A percentile compares a stretch with the other conserved stretches of the same genome.
Evolutionary conservation across 352 stramenopile genomes (phyloP).

Genomic region (Phytophthora ohioensis): DNA sequence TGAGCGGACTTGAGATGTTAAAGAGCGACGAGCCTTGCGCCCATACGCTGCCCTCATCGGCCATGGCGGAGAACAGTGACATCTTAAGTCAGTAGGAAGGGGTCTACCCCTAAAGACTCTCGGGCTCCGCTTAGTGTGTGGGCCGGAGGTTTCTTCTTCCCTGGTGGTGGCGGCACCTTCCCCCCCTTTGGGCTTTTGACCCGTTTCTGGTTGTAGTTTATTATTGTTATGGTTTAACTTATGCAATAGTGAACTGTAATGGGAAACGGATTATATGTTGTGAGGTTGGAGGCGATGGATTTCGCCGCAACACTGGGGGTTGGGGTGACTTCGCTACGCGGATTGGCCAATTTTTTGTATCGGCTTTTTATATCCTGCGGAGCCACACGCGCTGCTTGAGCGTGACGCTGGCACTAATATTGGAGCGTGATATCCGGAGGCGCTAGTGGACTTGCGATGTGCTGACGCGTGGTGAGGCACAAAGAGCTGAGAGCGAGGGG

Average conservation of each 20-base stretch:
- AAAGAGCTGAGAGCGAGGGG: background rate
- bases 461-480: conserved; percentile 26
- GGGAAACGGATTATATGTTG: background rate
- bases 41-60: conserved; percentile 85
- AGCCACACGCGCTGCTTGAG: background rate
- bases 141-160: conserved; percentile 46
- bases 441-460: conserved; percentile 21
- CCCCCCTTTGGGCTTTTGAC: conserved; percentile 24
- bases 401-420: conserved; percentile 8
- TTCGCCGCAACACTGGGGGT: conserved; percentile 31
- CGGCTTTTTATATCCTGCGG: conserved; percentile 28
- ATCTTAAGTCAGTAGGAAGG: conserved; percentile 38
- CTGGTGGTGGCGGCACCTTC: conserved; percentile 33
- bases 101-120: conserved; percentile 11
- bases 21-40: conserved; percentile 87
- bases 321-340: background rate
- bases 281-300: conserved; percentile 9
- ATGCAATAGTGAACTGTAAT: background rate
- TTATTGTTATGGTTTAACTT: background rate
- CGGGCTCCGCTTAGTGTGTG: conserved; percentile 28
- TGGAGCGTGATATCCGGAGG: conserved; percentile 27
- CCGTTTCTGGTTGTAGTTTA: conserved; percentile 27
- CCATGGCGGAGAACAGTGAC: conserved; percentile 88
- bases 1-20: conserved; percentile 93
- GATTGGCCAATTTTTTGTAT: conserved; percentile 24